Evolutionary conservation across 2,329 filamentous ascomycete genomes (phyloP).

Genomic region (Cladosporium sp.): DNA sequence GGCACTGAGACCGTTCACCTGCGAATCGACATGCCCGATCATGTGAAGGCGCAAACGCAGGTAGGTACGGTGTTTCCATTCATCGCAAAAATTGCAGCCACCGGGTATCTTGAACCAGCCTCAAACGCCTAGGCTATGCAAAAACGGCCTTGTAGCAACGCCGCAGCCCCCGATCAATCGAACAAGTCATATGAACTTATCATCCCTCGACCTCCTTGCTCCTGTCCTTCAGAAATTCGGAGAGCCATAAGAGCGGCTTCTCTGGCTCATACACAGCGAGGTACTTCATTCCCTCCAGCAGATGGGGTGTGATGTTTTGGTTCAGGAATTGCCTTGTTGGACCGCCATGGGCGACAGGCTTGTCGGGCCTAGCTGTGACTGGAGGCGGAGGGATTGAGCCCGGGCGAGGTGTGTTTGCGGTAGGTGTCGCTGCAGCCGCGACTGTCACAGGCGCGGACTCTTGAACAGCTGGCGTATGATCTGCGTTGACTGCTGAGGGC

Average conservation of each 20-base stretch:
- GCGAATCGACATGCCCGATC: not conserved
- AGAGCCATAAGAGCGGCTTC: conserved; percentile 52
- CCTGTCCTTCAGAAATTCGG: conserved; percentile 49
- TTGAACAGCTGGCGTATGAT: not conserved
- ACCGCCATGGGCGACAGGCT: conserved; percentile 48
- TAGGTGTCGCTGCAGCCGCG: conserved; percentile 26
- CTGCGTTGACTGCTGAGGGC: conserved; percentile 3
- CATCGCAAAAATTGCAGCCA: conserved; percentile 4
- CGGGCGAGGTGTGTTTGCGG: conserved; percentile 24
- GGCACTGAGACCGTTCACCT: not conserved
- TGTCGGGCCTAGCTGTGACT: conserved; percentile 33
- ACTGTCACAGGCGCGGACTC: conserved; percentile 19
- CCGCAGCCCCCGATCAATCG: not conserved
- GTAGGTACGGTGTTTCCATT: conserved; percentile 9
- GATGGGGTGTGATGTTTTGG: conserved; percentile 50
- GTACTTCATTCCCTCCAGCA: conserved; percentile 55
- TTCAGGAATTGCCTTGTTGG: conserved; percentile 53
- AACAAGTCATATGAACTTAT: not conserved
- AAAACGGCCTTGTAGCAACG: not conserved
- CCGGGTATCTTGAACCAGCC: conserved; percentile 15
- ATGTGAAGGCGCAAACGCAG: not conserved
- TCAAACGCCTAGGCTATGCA: conserved; percentile 9
- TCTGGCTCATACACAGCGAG: conserved; percentile 52
- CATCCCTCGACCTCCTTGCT: conserved; percentile 51
- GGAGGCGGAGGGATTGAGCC: conserved; percentile 35